Conservation (phyloP, 2,329 filamentous ascomycete species). For the Blastomyces parvus region DNA sequence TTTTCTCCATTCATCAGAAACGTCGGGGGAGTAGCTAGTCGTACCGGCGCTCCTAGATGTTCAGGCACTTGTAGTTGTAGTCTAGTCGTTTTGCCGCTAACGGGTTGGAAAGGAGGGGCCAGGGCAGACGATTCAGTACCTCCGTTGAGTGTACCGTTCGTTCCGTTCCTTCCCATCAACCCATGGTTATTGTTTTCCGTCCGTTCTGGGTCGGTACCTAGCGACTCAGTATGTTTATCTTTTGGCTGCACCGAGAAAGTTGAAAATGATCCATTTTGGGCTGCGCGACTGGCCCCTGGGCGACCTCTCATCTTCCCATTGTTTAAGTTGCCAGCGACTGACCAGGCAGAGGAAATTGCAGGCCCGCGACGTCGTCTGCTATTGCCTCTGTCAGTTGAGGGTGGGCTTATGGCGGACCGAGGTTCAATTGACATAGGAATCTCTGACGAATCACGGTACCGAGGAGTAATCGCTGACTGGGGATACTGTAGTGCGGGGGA, state of each 20-base stretch:
- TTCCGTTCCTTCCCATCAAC: not conserved
- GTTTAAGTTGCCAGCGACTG: conserved; percentile 51
- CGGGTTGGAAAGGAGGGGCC: conserved; percentile 16
- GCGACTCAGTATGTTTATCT: not conserved
- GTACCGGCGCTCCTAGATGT: conserved; percentile 32
- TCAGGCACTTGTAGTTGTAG: conserved; percentile 38
- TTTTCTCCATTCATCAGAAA: conserved; percentile 32
- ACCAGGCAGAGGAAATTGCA: conserved; percentile 86
- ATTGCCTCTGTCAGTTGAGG: conserved; percentile 36
- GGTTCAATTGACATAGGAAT: conserved; percentile 44
- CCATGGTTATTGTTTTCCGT: not conserved
- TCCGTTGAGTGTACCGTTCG: not conserved
- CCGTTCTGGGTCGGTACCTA: not conserved
- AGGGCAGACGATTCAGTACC: not conserved
- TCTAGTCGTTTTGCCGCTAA: conserved; percentile 26
- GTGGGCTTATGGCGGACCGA: conserved; percentile 63
- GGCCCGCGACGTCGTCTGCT: conserved; percentile 60
- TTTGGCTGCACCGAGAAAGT: conserved; percentile 56
- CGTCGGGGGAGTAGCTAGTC: conserved; percentile 36
- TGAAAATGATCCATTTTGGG: conserved; percentile 57
- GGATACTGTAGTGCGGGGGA: conserved; percentile 63
- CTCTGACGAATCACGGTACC: conserved; percentile 27
- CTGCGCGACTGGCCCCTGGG: conserved; percentile 63
- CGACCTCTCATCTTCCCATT: conserved; percentile 67
- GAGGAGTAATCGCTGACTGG: conserved; percentile 65